phyloP scores from a whole-genome alignment of 129 eudicot genomes.

The Flaveria linearis region DNA sequence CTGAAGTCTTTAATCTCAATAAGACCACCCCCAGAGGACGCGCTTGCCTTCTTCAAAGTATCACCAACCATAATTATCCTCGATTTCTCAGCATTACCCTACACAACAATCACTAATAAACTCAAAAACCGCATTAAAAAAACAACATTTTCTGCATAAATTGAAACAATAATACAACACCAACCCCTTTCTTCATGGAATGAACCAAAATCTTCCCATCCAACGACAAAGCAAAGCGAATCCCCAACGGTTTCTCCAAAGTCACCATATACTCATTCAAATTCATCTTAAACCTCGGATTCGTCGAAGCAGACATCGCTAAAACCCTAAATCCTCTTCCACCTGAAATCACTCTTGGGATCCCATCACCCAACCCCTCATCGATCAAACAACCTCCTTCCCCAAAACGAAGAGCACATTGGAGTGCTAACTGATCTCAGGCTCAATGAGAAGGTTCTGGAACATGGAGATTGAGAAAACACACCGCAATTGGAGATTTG shows the following conservation, averaged over 20 bases:
- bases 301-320: slow-evolving; percentile 52
- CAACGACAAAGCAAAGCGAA: slow-evolving; percentile 82
- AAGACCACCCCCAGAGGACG: slow-evolving; percentile 62
- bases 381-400: slow-evolving; percentile 31
- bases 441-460: slow-evolving; percentile 14
- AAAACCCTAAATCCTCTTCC: slow-evolving; percentile 49
- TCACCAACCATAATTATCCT: slow-evolving; percentile 97
- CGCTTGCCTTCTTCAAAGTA: slow-evolving; percentile 94
- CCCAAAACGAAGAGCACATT: slow-evolving; percentile 43
- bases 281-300: slow-evolving; percentile 64
- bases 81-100: slow-evolving; percentile 99
- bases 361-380: slow-evolving; percentile 29
- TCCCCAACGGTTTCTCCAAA: slow-evolving; percentile 85
- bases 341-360: slow-evolving; percentile 6
- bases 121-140: background rate
- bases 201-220: slow-evolving; percentile 86
- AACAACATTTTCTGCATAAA: background rate
- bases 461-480: slow-evolving; percentile 30
- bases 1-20: slow-evolving; percentile 88
- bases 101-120: slow-evolving; percentile 21
- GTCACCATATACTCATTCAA: slow-evolving; percentile 95
- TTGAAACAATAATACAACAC: background rate
- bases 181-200: slow-evolving; percentile 90
- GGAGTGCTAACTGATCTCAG: slow-evolving; percentile 18
- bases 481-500: slow-evolving; percentile 38